These are phyloP conservation scores for Floccularia luteovirens DNA, from an alignment of 768 basidiomycete genomes.

Conservation along the genomic window DNA sequence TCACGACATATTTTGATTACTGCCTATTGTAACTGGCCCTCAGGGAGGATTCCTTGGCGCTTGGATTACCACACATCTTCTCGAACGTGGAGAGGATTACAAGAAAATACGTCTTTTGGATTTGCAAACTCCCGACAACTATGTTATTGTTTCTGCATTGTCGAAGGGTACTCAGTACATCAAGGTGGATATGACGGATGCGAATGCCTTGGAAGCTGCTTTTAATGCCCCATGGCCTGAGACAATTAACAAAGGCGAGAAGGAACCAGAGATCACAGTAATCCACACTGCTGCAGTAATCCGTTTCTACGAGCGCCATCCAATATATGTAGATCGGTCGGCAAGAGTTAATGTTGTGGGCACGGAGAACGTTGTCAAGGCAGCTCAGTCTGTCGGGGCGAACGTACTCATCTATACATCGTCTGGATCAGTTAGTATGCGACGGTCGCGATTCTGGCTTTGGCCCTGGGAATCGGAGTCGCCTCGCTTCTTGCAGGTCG, in stretches of 20 bases:
- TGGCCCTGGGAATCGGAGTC: slow-evolving; percentile 73
- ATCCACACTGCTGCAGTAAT: slow-evolving; percentile 77
- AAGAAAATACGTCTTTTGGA: slow-evolving; percentile 60
- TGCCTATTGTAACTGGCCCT: neutral
- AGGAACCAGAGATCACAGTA: slow-evolving; percentile 43
- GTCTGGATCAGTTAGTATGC: slow-evolving; percentile 58
- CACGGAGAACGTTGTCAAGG: slow-evolving; percentile 58
- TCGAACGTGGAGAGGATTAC: slow-evolving; percentile 67
- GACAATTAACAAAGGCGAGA: slow-evolving; percentile 8
- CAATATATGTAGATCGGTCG: slow-evolving; percentile 43
- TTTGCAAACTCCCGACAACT: slow-evolving; percentile 50
- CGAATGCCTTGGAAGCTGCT: slow-evolving; percentile 44
- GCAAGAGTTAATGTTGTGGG: slow-evolving; percentile 59
- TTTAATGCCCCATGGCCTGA: slow-evolving; percentile 60
- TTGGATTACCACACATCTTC: slow-evolving; percentile 65
- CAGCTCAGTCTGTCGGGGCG: slow-evolving; percentile 47
- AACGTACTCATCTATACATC: slow-evolving; percentile 63
- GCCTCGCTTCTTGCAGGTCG: slow-evolving; percentile 47
- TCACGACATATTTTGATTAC: neutral
- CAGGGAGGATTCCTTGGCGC: slow-evolving; percentile 73
- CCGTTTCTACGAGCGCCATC: slow-evolving; percentile 65
- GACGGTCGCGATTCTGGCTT: slow-evolving; percentile 51
- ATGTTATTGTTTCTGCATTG: slow-evolving; percentile 47
- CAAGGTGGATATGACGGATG: slow-evolving; percentile 50
- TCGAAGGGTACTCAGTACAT: slow-evolving; percentile 48